Base-by-base conservation (phyloP, 1,284 basidiomycete genomes). In the Irpex rosettiformis region DNA sequence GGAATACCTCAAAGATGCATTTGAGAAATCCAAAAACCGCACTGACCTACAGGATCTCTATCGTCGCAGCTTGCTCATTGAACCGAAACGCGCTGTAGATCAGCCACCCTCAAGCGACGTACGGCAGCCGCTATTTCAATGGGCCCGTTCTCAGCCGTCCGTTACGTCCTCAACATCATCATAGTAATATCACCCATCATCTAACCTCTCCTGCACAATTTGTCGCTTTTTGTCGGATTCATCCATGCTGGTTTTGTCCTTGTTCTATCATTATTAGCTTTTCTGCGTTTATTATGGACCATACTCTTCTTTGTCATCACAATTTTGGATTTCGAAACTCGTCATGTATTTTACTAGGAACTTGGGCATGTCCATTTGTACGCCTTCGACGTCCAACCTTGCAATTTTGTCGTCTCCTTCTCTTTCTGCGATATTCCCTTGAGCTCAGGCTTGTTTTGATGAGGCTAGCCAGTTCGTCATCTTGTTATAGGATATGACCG, bases 1-100 rank as follows among this genome's bases (percentile, higher is more conserved):
- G 68, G 79, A 80, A 52, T 96, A 88, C 70, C 78, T 97, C 29
- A 81, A 79, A 47, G 77, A 82, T 56, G 83, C 84, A 37, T 90
- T 93, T 64, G 85, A 90, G 66, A 85, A 84, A 58, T 83, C 88
- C 2, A 84, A 80, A 66, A 81, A 84, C 60, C 86, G 86, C 58
- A 88, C 87, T 27, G 90, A 91, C 73, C 74, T 91, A 58, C 86
- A 91, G 65, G 91, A 92, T 69, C 76, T 93, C 40, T 92, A 93
- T 68, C 83, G 89, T 64, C 82, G 91, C 69, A 91, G 89, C 78
- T 77, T 92, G 56, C 77, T 90, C 61, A 85, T 93, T 61, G 90
- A 93, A 71, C 90, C 90, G 42, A 88, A 83, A 68, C 89, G 89
- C 61, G 79, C 87, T 7, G 86, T 88, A 45, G 90, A 93, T 69